A percentile compares a stretch with the other conserved stretches of the same genome.
These are phyloP conservation scores for Leccinum holopus DNA, from an alignment of 1,284 basidiomycete genomes.

Conservation along the genomic window DNA sequence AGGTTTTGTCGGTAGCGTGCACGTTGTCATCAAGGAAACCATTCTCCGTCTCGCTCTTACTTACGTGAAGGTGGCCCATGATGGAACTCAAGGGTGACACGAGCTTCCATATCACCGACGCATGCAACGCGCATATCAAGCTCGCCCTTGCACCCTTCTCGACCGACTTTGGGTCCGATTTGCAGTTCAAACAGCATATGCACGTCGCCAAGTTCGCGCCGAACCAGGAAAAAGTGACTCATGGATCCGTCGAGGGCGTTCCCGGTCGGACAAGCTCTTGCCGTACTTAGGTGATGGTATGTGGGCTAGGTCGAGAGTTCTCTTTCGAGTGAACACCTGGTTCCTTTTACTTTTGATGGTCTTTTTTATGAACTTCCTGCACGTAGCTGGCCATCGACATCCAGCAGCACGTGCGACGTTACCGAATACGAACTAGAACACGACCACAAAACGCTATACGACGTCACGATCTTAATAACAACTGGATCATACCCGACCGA, in stretches of 20 bases:
- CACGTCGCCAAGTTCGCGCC: conserved; percentile 38
- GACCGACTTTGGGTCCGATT: conserved; percentile 62
- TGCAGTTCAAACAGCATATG: conserved; percentile 97
- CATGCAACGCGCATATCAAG: conserved; percentile 73
- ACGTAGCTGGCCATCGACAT: conserved; percentile 55
- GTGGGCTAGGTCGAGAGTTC: conserved; percentile 89
- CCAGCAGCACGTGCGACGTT: too few relatives aligned
- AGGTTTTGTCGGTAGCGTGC: conserved; percentile 57
- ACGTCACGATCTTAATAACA: too few relatives aligned
- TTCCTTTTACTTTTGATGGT: not conserved
- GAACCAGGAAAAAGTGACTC: conserved; percentile 58
- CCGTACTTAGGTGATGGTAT: conserved; percentile 92
- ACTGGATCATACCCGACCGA: too few relatives aligned
- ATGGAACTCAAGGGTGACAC: conserved; percentile 95
- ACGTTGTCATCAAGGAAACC: conserved; percentile 83
- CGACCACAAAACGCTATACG: too few relatives aligned
- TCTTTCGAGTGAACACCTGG: conserved; percentile 71
- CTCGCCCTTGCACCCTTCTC: conserved; percentile 64
- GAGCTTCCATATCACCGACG: conserved; percentile 85
- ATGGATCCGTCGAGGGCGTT: conserved; percentile 84
- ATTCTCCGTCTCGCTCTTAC: conserved; percentile 81
- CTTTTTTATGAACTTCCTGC: not conserved
- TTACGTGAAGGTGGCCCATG: conserved; percentile 91
- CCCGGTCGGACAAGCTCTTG: conserved; percentile 85
- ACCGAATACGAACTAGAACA: too few relatives aligned